These are phyloP conservation scores for Phylloporus sp. DNA, from an alignment of 768 basidiomycete species.

Conservation along the genomic window DNA sequence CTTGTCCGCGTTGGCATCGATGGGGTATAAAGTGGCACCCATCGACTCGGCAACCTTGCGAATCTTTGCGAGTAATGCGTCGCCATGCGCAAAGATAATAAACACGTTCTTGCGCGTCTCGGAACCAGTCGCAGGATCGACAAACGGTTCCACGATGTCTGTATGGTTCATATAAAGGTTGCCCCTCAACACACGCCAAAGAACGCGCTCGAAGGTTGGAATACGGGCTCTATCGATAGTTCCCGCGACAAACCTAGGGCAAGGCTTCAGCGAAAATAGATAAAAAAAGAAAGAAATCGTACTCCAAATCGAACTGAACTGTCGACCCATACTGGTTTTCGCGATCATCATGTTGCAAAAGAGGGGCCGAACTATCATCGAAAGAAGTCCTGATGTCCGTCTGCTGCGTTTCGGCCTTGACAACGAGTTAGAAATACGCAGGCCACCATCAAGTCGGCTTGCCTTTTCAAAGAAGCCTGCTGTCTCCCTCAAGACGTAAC, in stretches of 20 bases:
- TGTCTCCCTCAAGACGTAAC: slow-evolving; percentile 92
- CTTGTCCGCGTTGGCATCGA: slow-evolving; percentile 91
- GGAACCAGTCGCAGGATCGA: slow-evolving; percentile 75
- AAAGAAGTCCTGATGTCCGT: slow-evolving; percentile 81
- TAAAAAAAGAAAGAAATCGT: slow-evolving; percentile 23
- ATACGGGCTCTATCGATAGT: slow-evolving; percentile 91
- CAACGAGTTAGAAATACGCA: slow-evolving; percentile 6
- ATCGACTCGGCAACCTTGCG: slow-evolving; percentile 99
- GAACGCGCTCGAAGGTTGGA: slow-evolving; percentile 91
- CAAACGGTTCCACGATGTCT: slow-evolving; percentile 89
- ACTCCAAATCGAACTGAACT: slow-evolving; percentile 87
- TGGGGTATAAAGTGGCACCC: slow-evolving; percentile 95
- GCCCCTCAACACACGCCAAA: slow-evolving; percentile 96
- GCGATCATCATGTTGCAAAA: slow-evolving; percentile 87
- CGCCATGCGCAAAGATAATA: slow-evolving; percentile 98
- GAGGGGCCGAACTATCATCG: slow-evolving; percentile 85
- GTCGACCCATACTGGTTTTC: slow-evolving; percentile 54
- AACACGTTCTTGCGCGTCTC: slow-evolving; percentile 98
- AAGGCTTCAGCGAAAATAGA: neutral
- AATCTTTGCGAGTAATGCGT: slow-evolving; percentile 89
- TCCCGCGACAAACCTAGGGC: slow-evolving; percentile 84
- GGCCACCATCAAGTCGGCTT: slow-evolving; percentile 16
- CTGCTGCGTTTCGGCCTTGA: slow-evolving; percentile 72
- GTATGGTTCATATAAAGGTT: slow-evolving; percentile 99
- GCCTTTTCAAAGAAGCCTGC: slow-evolving; percentile 94